These are phyloP conservation scores for Beauveria scarabaeidicola DNA, from an alignment of 2,329 filamentous ascomycete species.

Conservation along the genomic window DNA sequence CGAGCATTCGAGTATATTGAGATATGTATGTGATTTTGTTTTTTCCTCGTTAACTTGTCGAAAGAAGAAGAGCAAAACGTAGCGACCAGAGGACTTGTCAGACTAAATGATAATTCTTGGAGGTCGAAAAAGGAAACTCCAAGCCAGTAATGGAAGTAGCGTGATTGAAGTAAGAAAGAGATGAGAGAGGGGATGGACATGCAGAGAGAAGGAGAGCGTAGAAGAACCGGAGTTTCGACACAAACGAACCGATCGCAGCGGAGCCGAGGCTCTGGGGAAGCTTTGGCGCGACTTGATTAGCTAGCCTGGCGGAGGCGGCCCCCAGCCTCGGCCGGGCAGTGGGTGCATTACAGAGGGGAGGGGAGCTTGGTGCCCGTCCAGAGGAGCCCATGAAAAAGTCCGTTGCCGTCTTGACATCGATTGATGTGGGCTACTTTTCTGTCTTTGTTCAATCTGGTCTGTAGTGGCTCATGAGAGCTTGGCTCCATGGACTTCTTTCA, in stretches of 20 bases:
- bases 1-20: slow-evolving; percentile 7
- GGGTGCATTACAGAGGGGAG: neutral
- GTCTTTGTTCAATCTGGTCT: neutral
- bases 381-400: neutral
- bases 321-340: slow-evolving; percentile 4
- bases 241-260: neutral
- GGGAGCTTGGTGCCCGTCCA: too few species aligned
- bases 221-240: slow-evolving; percentile 1
- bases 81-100: neutral
- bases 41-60: neutral
- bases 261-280: slow-evolving; percentile 13
- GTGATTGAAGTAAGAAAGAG: neutral
- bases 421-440: neutral
- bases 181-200: neutral
- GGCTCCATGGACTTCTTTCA: neutral
- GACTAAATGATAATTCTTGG: neutral
- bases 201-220: neutral
- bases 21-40: neutral
- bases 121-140: neutral
- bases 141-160: neutral
- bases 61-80: neutral
- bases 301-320: neutral
- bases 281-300: slow-evolving; percentile 9
- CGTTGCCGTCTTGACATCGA: neutral
- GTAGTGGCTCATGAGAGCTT: neutral